Base-by-base conservation (phyloP, 2,329 filamentous ascomycete species). In the Ophiocordyceps australis region DNA sequence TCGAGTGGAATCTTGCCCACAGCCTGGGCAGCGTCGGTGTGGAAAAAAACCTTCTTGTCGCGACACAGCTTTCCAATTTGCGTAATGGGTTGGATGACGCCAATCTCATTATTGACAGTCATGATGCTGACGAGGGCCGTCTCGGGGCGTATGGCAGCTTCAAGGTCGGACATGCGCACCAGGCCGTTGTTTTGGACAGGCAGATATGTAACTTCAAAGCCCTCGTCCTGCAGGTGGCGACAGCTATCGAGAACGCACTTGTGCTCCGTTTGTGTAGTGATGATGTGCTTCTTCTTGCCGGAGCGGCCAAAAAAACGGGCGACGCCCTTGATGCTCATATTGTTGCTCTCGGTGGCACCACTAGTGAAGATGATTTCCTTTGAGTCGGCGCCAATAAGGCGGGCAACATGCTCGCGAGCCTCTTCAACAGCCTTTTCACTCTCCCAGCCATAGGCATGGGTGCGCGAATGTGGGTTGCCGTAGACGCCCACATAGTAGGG, bases 351-450 rank as follows among this genome's bases (percentile, higher is more conserved):
- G 0, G 89, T 98, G 11, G 89, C 89, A 28, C 89, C 89, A 42
- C 85, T 94, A 6, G 89, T 98, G 55, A 98, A 95, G 41, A 98
- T 91, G 37, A 98, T 95, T 49, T 98, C 89, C 55, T 98, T 98
- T 5, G 89, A 62, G 47, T 98, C 83, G 16, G 89, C 89, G 15
- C 86, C 86, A 37, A 98, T 89, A 28, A 98, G 65, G 20, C 64
- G 65, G 4, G 89, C 89, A 35, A 95, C 65, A 43, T 95, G 70
- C 39, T 67, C 66, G 41, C 89, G 71, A 22, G 89, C 85, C 34
- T 81, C 66, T 49, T 98, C 89, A 14, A 92, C 76, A 1, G 80
- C 86, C 55, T 85, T 82, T 45, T 98, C 89, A 27, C 79, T 92
- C 58, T 98, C 89, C 89, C 89, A 98, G 26, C 89, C 89, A 50